Conservation (phyloP, 202 grass and related monocot species). For the Schoenoplectus tabernaemontani region DNA sequence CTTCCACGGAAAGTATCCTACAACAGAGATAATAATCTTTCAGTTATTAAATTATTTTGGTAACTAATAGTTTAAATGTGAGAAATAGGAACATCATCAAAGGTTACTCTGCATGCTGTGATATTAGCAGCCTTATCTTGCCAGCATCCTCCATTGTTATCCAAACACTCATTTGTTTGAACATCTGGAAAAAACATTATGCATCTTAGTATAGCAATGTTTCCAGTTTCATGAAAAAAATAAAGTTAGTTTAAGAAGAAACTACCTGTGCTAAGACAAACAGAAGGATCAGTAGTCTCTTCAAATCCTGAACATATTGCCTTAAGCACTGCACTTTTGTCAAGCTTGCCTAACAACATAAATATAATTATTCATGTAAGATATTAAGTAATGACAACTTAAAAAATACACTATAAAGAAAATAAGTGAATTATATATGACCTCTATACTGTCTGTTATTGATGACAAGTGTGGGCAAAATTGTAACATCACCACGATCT, state of each 20-base stretch:
- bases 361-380: conserved; percentile 16
- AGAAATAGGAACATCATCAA: not conserved
- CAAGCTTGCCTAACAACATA: conserved; percentile 62
- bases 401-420: not conserved
- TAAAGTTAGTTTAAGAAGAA: not conserved
- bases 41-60: conserved; percentile 11
- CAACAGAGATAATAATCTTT: conserved; percentile 17
- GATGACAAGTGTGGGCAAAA: conserved; percentile 83
- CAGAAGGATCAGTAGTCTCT: conserved; percentile 72
- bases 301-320: conserved; percentile 86
- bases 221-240: conserved; percentile 26
- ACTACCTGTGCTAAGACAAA: conserved; percentile 79
- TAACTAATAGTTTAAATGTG: conserved; percentile 17
- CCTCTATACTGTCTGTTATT: conserved; percentile 88
- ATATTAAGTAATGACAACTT: conserved; percentile 18
- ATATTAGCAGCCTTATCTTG: conserved; percentile 45
- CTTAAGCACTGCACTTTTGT: conserved; percentile 79
- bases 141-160: conserved; percentile 92
- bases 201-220: not conserved
- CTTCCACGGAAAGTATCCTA: conserved; percentile 94
- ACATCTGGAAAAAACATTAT: conserved; percentile 39
- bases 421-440: conserved; percentile 27
- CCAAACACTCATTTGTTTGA: conserved; percentile 95
- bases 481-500: conserved; percentile 76
- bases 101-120: conserved; percentile 77